Evolutionary conservation across 1,284 basidiomycete genomes (phyloP).

Genomic region (Peniophora sp.): DNA sequence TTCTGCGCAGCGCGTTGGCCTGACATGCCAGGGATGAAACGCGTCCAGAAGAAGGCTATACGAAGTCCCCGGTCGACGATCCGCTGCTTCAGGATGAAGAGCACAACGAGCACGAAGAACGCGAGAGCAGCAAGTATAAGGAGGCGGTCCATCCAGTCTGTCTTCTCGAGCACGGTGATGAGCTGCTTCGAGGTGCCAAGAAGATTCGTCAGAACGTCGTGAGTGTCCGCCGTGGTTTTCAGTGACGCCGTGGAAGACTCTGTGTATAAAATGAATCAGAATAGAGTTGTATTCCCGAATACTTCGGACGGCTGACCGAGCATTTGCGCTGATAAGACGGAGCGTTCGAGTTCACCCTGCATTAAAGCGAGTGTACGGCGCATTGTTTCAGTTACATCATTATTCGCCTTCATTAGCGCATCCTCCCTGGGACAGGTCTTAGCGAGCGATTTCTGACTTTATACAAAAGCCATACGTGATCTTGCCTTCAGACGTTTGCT

Average conservation of each 20-base stretch:
- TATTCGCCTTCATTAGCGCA: constrained; percentile 78
- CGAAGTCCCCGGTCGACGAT: constrained; percentile 67
- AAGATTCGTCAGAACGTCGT: constrained; percentile 69
- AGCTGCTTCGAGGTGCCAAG: constrained; percentile 76
- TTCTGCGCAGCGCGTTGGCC: no score
- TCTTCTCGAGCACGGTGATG: constrained; percentile 78
- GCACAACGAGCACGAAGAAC: constrained; percentile 80
- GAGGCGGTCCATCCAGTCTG: constrained; percentile 88
- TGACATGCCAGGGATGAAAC: constrained; percentile 42
- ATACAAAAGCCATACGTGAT: constrained; percentile 36
- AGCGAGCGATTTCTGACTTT: neutral
- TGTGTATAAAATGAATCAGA: constrained; percentile 20
- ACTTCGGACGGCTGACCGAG: constrained; percentile 48
- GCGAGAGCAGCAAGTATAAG: constrained; percentile 70
- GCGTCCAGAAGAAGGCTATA: constrained; percentile 75
- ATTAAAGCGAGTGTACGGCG: constrained; percentile 79
- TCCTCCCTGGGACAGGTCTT: constrained; percentile 55
- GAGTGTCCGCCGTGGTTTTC: constrained; percentile 66
- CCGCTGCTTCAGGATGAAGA: constrained; percentile 82
- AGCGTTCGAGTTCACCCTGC: constrained; percentile 86
- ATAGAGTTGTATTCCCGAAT: neutral
- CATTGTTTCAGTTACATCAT: constrained; percentile 82
- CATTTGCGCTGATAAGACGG: constrained; percentile 79
- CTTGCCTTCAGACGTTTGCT: constrained; percentile 42
- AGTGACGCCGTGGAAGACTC: constrained; percentile 78